Base-by-base conservation (phyloP, 2,329 filamentous ascomycete genomes). In the Aureobasidium sp. region DNA sequence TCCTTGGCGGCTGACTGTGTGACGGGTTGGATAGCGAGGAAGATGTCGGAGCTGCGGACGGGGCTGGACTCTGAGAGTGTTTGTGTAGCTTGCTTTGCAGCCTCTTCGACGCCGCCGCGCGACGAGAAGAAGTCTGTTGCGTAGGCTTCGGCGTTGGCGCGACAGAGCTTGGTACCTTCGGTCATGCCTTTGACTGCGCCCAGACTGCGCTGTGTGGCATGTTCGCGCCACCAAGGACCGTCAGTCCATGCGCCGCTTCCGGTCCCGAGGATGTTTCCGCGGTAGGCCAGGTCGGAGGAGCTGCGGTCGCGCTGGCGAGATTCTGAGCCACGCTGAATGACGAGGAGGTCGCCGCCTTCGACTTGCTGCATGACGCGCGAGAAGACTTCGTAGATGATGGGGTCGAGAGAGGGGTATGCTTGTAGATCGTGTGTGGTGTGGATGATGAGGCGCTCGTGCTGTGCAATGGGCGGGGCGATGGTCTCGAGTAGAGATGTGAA, bases 351-450 rank as follows among this genome's bases (percentile, higher is more conserved):
- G 61, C 94, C 94, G 66, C 94, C 94, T 77, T 99, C 94, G 49
- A 99, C 94, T 77, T 99, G 94, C n/a, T 91, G 85, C 94, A 99
- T 99, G 70, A 99, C 92, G 59, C 91, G 87, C 61, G 89, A 89
- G 78, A 99, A 99, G 66, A 94, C 91, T 63, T 84, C 84, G 76
- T 97, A 91, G 69, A 97, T 90, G 61, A 97, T 83, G 20, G 93
- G 91, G 73, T 97, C 93, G 68, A 99, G 85, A 20, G 91, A 93
- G 2, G 94, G 94, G 74, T 99, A 99, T 68, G 91, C 91, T 68
- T 91, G 87, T 47, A 99, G 84, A 74, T 97, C 94, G 79, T 99
- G 94, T 9, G 93, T 96, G 66, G 94, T 95, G 78, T 99, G 94
- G 70, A 99, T 97, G 70, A 95, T 89, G 8, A 99, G 88, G 55